These are phyloP conservation scores for Onygena corvina DNA, from an alignment of 2,329 filamentous ascomycete genomes.

Conservation along the genomic window DNA sequence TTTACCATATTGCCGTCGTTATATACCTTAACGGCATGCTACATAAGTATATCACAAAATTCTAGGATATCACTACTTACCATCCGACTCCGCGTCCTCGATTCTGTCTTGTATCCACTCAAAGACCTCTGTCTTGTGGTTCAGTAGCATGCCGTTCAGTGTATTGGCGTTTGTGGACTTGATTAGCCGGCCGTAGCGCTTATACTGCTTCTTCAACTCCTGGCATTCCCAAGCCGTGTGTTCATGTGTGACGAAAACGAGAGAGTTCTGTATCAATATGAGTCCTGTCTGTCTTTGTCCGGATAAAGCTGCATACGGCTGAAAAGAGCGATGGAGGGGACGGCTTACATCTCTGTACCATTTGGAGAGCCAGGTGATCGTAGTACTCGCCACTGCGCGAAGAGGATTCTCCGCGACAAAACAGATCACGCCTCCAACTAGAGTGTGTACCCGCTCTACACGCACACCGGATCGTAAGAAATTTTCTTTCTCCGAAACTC, in stretches of 20 bases:
- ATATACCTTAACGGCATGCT: neutral
- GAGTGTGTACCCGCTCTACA: constrained; percentile 48
- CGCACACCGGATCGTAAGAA: neutral
- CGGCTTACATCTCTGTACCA: constrained; percentile 63
- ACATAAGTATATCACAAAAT: neutral
- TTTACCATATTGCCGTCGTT: neutral
- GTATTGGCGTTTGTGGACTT: constrained; percentile 33
- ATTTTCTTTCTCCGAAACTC: neutral
- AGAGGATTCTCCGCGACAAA: constrained; percentile 67
- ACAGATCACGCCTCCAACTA: constrained; percentile 60
- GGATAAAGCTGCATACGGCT: neutral
- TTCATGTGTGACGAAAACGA: constrained; percentile 61
- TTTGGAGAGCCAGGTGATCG: constrained; percentile 52
- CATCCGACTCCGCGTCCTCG: constrained; percentile 14
- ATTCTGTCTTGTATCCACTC: constrained; percentile 35
- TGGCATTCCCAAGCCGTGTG: constrained; percentile 65
- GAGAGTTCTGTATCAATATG: constrained; percentile 45
- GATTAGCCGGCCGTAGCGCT: constrained; percentile 45
- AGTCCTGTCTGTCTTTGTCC: constrained; percentile 3
- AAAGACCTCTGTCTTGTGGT: constrained; percentile 41
- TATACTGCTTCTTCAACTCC: constrained; percentile 46
- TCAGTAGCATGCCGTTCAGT: constrained; percentile 46
- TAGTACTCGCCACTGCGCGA: constrained; percentile 65
- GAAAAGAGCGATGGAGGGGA: neutral
- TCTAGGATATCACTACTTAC: neutral